Evolutionary conservation across 768 basidiomycete genomes (phyloP), one percentile per base, ranked within the genome.

Genomic region (Neoboletus magnificus): DNA sequence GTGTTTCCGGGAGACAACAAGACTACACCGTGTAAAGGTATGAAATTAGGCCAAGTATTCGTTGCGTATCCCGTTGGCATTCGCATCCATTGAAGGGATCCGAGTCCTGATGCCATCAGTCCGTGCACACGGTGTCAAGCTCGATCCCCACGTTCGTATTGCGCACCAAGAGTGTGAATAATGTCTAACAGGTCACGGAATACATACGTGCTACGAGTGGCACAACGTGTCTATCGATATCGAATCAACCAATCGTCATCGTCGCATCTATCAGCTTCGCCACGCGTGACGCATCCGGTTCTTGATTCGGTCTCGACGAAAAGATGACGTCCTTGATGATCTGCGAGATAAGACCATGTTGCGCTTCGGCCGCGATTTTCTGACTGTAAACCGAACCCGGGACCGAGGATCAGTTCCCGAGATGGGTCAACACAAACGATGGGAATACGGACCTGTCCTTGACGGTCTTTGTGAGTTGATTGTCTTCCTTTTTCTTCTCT

Each of bases 311-410:
- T 48, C 80, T 73, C 41, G 71, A 68, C 10, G 90, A 92, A 67
- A 98, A 97, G 39, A 98, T 82, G 42, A 92, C 82, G 59, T 96
- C 93, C 69, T 98, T 98, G 67, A 98, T 79, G 6, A 96, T 85
- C 67, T 98, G 95, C 2, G 93, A 79, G 57, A 97, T 93, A 51
- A 98, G 82, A 2, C 93, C 95, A 62, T 98, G 94, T 62, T 96
- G 93, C 1, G 91, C 91, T 67, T 98, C 94, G 5, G 87, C 81
- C 0, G 93, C 86, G 51, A 98, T 92, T 64, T 90, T 93, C 39
- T 84, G 86, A 68, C 95, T 98, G 63, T 27, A 12, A 44, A 50
- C 33, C 30, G 5, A 30, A 35, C 5, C 27, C 25, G 7, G 12
- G 7, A 16, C 36, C 16, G 40, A 37, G 12, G 33, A 10, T 50